A percentile compares a stretch with the other conserved stretches of the same genome.
Evolutionary conservation across 2,329 filamentous ascomycete genomes (phyloP).

Genomic region (Plenodomus biglobosus): DNA sequence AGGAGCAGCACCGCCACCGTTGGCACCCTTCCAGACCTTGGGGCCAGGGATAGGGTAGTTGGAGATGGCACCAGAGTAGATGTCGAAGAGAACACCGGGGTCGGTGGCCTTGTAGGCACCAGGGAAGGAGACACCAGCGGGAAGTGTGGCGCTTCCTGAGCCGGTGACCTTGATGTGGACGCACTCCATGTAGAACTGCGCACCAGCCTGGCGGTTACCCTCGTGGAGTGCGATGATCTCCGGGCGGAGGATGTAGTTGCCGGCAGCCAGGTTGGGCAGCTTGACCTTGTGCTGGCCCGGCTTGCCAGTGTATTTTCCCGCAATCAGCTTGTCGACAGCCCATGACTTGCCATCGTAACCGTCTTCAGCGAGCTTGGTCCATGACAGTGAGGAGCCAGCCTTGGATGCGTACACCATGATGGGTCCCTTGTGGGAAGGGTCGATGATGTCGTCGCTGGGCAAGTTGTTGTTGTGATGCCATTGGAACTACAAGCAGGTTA

Average conservation of each 20-base stretch:
- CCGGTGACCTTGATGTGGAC: conserved; percentile 46
- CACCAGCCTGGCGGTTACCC: conserved; percentile 39
- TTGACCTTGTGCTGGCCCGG: conserved; percentile 47
- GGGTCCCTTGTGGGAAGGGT: conserved; percentile 54
- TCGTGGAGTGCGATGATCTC: conserved; percentile 52
- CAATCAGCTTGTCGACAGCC: conserved; percentile 46
- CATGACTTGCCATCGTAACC: conserved; percentile 40
- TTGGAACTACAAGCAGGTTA: conserved; percentile 37
- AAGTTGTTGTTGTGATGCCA: conserved; percentile 55
- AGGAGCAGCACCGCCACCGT: conserved; percentile 14
- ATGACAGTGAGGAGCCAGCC: conserved; percentile 47
- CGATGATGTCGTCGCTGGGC: conserved; percentile 55
- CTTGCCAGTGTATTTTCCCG: conserved; percentile 32
- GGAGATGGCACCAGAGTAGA: conserved; percentile 41
- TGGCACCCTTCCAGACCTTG: conserved; percentile 38
- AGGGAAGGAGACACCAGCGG: conserved; percentile 51
- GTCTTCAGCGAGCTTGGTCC: conserved; percentile 51
- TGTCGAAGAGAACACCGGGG: conserved; percentile 47
- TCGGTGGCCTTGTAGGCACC: conserved; percentile 45
- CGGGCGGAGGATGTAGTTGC: conserved; percentile 48
- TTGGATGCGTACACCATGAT: conserved; percentile 56
- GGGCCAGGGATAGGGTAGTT: conserved; percentile 44
- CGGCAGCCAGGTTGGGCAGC: conserved; percentile 45
- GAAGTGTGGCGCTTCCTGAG: conserved; percentile 35
- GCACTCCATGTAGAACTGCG: conserved; percentile 51